phyloP scores from a whole-genome alignment of 306 rosid species.

The Castanea sativa region DNA sequence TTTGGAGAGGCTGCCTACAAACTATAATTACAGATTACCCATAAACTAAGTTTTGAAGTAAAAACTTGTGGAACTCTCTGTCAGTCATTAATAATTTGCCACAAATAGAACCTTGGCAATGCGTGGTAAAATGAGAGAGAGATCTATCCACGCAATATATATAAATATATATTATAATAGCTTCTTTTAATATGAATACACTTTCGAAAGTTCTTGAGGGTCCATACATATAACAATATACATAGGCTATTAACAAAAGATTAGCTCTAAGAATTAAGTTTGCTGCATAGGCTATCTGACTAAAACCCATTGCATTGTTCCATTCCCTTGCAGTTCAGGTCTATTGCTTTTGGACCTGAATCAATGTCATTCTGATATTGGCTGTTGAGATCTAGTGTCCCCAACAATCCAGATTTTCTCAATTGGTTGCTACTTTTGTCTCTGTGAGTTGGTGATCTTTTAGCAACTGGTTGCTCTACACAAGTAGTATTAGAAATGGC shows the following conservation, averaged over 20 bases:
- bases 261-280: slow-evolving; percentile 26
- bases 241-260: slow-evolving; percentile 38
- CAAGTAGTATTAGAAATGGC: slow-evolving; percentile 40
- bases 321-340: slow-evolving; percentile 53
- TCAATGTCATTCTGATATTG: slow-evolving; percentile 58
- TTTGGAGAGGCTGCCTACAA: background rate
- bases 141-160: slow-evolving; percentile 25
- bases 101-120: background rate
- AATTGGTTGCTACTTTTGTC: slow-evolving; percentile 29
- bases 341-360: slow-evolving; percentile 46
- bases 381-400: slow-evolving; percentile 62
- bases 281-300: slow-evolving; percentile 24
- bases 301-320: slow-evolving; percentile 19
- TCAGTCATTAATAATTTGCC: background rate
- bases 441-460: slow-evolving; percentile 31
- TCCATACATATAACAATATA: slow-evolving; percentile 42
- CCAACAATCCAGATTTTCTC: slow-evolving; percentile 35
- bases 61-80: background rate
- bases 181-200: slow-evolving; percentile 43
- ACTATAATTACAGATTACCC: background rate
- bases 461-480: slow-evolving; percentile 48
- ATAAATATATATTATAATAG: slow-evolving; percentile 19
- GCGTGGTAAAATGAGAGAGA: background rate
- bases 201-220: slow-evolving; percentile 29
- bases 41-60: background rate